A percentile compares a stretch with the other conserved stretches of the same genome.
These are phyloP conservation scores for Sphagnum contortum DNA, from an alignment of 225 moss, liverwort and hornwort genomes.

Conservation along the genomic window DNA sequence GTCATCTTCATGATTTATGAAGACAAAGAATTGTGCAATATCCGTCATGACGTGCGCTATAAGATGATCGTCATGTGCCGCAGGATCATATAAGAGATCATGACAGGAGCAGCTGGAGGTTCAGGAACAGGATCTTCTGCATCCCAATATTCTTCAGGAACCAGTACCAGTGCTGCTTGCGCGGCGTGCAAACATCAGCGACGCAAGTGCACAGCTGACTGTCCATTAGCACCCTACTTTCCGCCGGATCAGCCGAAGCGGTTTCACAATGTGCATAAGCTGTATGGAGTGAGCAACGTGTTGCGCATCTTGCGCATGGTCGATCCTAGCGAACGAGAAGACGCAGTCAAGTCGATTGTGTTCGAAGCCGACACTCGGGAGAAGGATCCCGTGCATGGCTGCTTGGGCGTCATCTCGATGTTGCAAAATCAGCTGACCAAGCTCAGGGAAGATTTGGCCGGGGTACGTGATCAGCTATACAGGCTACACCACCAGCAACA, in stretches of 20 bases:
- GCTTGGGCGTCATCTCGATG: no score
- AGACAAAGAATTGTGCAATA: no score
- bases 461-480: slow-evolving; percentile 4
- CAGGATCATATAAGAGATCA: no score
- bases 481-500: slow-evolving; percentile 5
- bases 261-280: slow-evolving; percentile 16
- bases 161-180: slow-evolving; percentile 9
- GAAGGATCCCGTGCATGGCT: slow-evolving; percentile 9
- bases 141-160: not conserved
- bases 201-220: slow-evolving; percentile 15
- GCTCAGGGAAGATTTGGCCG: slow-evolving; percentile 7
- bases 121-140: no score
- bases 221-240: slow-evolving; percentile 15
- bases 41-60: no score
- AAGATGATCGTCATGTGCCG: no score
- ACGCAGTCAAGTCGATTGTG: slow-evolving; percentile 11
- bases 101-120: no score
- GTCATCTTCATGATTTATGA: no score
- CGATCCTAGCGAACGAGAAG: slow-evolving; percentile 6
- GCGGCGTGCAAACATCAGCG: slow-evolving; percentile 24
- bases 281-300: slow-evolving; percentile 14
- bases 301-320: slow-evolving; percentile 7
- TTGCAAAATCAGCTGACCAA: not conserved
- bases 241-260: slow-evolving; percentile 25
- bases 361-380: slow-evolving; percentile 16